Percentiles rank a stretch among this genome's conserved stretches.
phyloP scores from a whole-genome alignment of 2,329 filamentous ascomycete genomes.

The Aspergillus puulaauensis region DNA sequence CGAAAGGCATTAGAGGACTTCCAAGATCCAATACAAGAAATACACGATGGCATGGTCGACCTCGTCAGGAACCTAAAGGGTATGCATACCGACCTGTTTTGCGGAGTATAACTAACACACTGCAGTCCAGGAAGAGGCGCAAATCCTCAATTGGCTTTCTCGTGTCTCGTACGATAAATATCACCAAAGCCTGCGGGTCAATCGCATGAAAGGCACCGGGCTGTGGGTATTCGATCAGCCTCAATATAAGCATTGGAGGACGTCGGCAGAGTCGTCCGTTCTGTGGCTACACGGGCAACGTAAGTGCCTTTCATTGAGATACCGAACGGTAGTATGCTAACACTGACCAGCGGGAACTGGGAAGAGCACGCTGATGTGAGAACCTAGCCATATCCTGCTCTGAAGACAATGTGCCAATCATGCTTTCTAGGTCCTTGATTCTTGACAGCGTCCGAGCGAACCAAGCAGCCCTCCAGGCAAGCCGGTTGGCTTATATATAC shows the following conservation, averaged over 20 bases:
- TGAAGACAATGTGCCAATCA: not conserved
- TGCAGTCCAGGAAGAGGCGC: not conserved
- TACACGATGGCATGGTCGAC: not conserved
- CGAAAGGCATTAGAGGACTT: not conserved
- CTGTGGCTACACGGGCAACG: not conserved
- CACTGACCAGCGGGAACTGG: not conserved
- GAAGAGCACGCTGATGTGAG: not conserved
- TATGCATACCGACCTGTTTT: not conserved
- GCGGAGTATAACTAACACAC: not conserved
- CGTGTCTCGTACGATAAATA: not conserved
- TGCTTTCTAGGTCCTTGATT: not conserved
- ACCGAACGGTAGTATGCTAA: not conserved
- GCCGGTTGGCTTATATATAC: not conserved
- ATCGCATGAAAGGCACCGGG: not conserved
- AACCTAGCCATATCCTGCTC: no score
- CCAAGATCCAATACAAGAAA: not conserved
- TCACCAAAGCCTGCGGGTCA: not conserved
- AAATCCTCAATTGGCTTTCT: not conserved
- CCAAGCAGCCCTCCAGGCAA: not conserved
- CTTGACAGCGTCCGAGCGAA: not conserved
- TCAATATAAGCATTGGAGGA: not conserved
- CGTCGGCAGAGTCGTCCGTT: not conserved
- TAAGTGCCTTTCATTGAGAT: not conserved
- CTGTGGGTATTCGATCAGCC: not conserved
- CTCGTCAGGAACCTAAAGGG: not conserved